Conservation (phyloP, 768 basidiomycete genomes). For the Auriscalpium orientale region DNA sequence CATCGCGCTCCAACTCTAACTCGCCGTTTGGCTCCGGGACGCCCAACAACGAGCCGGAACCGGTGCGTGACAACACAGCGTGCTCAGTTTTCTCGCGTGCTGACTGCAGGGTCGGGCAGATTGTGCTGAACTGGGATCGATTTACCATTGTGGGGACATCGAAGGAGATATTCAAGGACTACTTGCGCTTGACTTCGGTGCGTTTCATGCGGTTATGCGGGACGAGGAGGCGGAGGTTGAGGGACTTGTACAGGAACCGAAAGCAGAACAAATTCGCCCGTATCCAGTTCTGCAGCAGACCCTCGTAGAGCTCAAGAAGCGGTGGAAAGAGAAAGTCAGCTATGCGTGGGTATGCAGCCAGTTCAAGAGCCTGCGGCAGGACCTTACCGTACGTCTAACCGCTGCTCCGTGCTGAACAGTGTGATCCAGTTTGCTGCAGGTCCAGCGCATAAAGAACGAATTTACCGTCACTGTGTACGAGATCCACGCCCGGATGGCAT, state of each 20-base stretch:
- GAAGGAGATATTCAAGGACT: conserved; percentile 88
- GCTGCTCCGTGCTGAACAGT: conserved; percentile 1
- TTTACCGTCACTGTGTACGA: conserved; percentile 98
- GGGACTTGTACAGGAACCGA: conserved; percentile 71
- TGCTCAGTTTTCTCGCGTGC: not conserved
- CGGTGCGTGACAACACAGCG: conserved; percentile 37
- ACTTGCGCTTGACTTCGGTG: conserved; percentile 87
- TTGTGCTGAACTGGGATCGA: conserved; percentile 94
- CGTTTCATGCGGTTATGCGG: conserved; percentile 13
- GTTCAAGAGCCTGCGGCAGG: conserved; percentile 95
- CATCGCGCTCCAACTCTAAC: conserved; percentile 33
- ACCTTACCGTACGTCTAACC: conserved; percentile 75
- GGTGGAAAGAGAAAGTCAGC: conserved; percentile 72
- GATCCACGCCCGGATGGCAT: conserved; percentile 94
- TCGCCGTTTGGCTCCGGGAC: conserved; percentile 47
- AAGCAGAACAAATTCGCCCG: conserved; percentile 89
- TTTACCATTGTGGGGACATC: conserved; percentile 92
- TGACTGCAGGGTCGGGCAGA: conserved; percentile 38
- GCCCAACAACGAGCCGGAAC: conserved; percentile 59
- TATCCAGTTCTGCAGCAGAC: conserved; percentile 79
- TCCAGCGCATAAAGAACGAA: conserved; percentile 97
- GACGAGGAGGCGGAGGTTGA: not conserved
- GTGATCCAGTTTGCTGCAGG: conserved; percentile 39
- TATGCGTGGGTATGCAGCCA: conserved; percentile 96
- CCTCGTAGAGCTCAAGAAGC: conserved; percentile 75